Conservation (phyloP, 2,329 filamentous ascomycete species). For the Cordyceps militaris region DNA sequence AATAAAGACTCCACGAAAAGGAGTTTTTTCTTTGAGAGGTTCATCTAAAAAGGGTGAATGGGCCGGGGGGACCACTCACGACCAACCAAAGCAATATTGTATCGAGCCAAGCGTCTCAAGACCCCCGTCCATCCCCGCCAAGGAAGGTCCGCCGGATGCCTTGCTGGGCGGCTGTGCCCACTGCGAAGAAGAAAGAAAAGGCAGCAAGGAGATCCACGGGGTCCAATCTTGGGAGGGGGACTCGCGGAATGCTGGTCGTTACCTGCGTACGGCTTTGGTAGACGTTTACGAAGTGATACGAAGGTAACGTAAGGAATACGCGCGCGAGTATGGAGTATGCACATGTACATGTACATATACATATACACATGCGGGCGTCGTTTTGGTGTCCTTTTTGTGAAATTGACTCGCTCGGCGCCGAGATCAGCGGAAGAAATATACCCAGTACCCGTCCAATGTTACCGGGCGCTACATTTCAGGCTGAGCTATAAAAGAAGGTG, state of each 20-base stretch:
- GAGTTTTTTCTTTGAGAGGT: not conserved
- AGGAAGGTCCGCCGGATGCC: not conserved
- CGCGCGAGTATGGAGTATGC: not conserved
- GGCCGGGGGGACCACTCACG: not conserved
- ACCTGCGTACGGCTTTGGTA: not conserved
- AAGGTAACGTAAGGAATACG: not conserved
- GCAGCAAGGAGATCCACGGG: not conserved
- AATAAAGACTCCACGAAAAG: not conserved
- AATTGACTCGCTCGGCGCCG: not conserved
- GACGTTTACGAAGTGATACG: not conserved
- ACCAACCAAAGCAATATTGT: not conserved
- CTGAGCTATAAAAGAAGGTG: not conserved
- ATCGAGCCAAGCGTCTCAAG: not conserved
- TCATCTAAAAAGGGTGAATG: not conserved
- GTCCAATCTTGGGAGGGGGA: not conserved
- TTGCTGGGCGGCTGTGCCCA: not conserved
- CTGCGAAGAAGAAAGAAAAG: not conserved
- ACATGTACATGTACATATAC: not conserved
- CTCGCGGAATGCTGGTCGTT: not conserved
- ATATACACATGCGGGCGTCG: not conserved
- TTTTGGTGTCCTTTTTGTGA: not conserved
- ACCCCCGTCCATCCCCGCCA: not conserved
- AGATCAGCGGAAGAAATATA: not conserved
- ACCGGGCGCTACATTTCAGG: constrained; percentile 1
- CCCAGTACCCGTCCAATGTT: not conserved